Conservation (phyloP, 225 moss, liverwort and hornwort genomes). For the Polytrichum formosum region DNA sequence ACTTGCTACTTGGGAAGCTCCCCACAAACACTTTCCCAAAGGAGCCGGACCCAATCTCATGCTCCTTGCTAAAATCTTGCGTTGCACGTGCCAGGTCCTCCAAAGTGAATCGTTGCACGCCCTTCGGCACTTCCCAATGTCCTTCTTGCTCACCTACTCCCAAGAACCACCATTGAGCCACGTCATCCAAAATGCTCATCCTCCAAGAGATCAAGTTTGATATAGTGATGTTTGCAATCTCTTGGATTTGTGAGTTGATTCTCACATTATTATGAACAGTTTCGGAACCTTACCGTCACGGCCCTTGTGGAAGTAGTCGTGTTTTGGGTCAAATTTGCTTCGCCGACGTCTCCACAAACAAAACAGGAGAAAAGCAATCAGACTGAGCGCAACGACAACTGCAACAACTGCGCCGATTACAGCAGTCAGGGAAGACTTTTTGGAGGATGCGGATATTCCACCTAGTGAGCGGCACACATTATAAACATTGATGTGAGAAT, state of each 20-base stretch:
- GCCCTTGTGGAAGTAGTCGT: constrained; percentile 13
- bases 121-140: constrained; percentile 53
- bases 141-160: constrained; percentile 15
- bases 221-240: no score
- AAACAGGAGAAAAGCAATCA: constrained; percentile 14
- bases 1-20: constrained; percentile 37
- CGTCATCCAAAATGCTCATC: no score
- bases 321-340: constrained; percentile 1
- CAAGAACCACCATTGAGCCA: neutral
- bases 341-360: constrained; percentile 20
- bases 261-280: neutral
- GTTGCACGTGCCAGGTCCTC: constrained; percentile 51
- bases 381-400: constrained; percentile 14
- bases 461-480: neutral
- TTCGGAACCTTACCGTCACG: constrained; percentile 13
- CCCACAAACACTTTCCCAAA: constrained; percentile 70
- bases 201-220: no score
- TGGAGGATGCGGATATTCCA: neutral
- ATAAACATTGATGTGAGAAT: neutral
- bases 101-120: constrained; percentile 45
- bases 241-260: no score
- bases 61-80: constrained; percentile 40
- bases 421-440: constrained; percentile 10
- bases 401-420: constrained; percentile 35
- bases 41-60: constrained; percentile 59